These are phyloP conservation scores for Saturnispora silvae DNA, from an alignment of 805 yeast species.

Conservation along the genomic window DNA sequence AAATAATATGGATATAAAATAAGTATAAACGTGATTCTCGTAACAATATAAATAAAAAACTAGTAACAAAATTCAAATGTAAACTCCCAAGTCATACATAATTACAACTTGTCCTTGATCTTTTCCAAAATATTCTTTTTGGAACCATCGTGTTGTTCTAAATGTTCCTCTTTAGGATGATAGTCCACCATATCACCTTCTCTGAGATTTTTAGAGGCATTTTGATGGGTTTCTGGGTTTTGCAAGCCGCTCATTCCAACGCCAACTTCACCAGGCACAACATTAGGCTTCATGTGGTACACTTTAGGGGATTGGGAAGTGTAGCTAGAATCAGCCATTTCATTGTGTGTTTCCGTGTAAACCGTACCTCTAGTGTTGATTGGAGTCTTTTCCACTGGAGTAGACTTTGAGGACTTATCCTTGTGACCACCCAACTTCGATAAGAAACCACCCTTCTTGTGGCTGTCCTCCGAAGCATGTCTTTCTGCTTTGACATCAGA, in stretches of 20 bases:
- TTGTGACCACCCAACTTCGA: background rate
- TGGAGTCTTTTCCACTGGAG: constrained; percentile 1
- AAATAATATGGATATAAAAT: no score
- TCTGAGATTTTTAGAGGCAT: background rate
- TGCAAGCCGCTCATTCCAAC: background rate
- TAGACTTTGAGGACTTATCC: no score
- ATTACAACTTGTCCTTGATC: constrained; percentile 7
- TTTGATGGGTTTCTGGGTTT: background rate
- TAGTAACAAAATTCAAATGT: background rate
- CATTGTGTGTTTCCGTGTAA: constrained; percentile 6
- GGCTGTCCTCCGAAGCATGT: background rate
- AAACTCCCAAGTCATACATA: background rate
- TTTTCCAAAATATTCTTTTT: constrained; percentile 8
- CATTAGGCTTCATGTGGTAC: background rate
- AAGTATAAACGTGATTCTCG: no score
- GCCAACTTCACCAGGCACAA: background rate
- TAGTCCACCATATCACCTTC: background rate
- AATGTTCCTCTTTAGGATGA: background rate
- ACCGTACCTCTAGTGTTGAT: constrained; percentile 6
- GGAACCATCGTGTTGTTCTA: background rate
- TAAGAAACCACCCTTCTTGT: background rate
- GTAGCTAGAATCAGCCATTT: constrained; percentile 1
- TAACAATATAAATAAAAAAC: background rate
- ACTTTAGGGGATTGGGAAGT: background rate
- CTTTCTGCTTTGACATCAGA: background rate